Percentiles rank a stretch among this genome's conserved stretches.
These are phyloP conservation scores for Madurella mycetomatis DNA, from an alignment of 2,329 filamentous ascomycete species.

Conservation along the genomic window DNA sequence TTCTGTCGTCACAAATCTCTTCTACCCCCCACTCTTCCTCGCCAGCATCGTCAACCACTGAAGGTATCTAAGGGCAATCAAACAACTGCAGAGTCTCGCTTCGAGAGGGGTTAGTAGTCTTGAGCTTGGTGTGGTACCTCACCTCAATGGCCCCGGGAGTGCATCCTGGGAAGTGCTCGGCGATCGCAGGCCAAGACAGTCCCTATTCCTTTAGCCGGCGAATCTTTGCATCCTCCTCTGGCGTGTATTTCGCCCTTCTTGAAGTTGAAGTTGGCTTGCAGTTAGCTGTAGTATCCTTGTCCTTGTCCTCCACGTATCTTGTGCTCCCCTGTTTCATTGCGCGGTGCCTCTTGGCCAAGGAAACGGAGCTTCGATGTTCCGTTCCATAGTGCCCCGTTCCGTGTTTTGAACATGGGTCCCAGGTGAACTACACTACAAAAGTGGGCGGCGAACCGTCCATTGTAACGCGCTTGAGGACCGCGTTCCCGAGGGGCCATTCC, in stretches of 20 bases:
- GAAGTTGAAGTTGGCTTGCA: conserved; percentile 2
- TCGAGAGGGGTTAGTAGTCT: background rate
- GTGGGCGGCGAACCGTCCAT: conserved; percentile 1
- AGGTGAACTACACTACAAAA: conserved; percentile 1
- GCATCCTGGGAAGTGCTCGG: conserved; percentile 12
- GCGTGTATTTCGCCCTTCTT: conserved; percentile 11
- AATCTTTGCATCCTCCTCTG: conserved; percentile 10
- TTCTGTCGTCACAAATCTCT: background rate
- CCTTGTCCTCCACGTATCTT: conserved; percentile 6
- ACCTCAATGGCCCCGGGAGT: conserved; percentile 9
- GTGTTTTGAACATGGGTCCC: conserved; percentile 1
- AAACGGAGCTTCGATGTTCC: background rate
- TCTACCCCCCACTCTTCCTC: conserved; percentile 9
- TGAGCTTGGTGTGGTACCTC: conserved; percentile 8
- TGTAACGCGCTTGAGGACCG: conserved; percentile 7
- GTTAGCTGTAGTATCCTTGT: background rate
- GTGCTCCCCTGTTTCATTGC: conserved; percentile 6
- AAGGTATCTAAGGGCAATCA: too few species aligned
- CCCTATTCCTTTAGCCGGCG: conserved; percentile 7
- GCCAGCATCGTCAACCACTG: too few species aligned
- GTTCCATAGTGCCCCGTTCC: background rate
- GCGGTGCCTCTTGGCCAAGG: conserved; percentile 1
- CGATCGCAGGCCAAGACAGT: conserved; percentile 15
- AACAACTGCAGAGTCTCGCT: too few species aligned
- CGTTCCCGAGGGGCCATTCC: conserved; percentile 2